Percentiles rank a stretch among this genome's conserved stretches.
phyloP scores from a whole-genome alignment of 1,139 yeast genomes.

The Taphrina betulina region DNA sequence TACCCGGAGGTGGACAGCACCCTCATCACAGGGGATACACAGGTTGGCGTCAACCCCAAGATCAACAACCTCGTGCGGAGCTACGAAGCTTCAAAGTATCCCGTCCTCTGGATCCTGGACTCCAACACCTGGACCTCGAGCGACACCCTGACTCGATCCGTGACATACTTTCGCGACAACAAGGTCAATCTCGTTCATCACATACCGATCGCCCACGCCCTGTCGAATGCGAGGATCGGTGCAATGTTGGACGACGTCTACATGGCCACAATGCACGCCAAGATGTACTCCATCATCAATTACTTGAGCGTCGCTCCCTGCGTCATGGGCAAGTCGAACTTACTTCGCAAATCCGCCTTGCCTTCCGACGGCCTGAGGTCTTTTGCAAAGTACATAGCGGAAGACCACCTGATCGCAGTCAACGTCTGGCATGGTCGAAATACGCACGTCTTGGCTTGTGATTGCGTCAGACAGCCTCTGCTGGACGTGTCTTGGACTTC shows the following conservation, averaged over 20 bases:
- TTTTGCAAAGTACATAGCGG: slow-evolving; percentile 82
- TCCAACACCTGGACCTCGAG: slow-evolving; percentile 79
- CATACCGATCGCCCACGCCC: slow-evolving; percentile 53
- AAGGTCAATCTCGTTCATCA: slow-evolving; percentile 74
- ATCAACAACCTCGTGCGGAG: slow-evolving; percentile 83
- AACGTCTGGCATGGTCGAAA: slow-evolving; percentile 71
- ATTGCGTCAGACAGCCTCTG: slow-evolving; percentile 76
- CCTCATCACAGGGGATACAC: slow-evolving; percentile 53
- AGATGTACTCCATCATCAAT: slow-evolving; percentile 77
- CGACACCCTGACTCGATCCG: slow-evolving; percentile 65
- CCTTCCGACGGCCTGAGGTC: slow-evolving; percentile 58
- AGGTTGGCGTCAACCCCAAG: slow-evolving; percentile 84
- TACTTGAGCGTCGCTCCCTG: slow-evolving; percentile 80
- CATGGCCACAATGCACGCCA: slow-evolving; percentile 76
- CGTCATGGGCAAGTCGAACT: slow-evolving; percentile 87
- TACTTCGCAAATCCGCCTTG: slow-evolving; percentile 68
- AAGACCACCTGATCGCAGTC: slow-evolving; percentile 89
- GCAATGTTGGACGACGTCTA: slow-evolving; percentile 85
- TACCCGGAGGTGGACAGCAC: slow-evolving; percentile 62
- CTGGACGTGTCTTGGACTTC: slow-evolving; percentile 54
- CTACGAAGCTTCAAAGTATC: slow-evolving; percentile 63
- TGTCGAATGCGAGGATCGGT: slow-evolving; percentile 48
- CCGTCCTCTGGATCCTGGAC: slow-evolving; percentile 83
- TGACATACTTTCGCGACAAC: slow-evolving; percentile 52
- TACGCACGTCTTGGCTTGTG: slow-evolving; percentile 75